These are phyloP conservation scores for Sphagnurus paluster DNA, from an alignment of 1,284 basidiomycete genomes.

Conservation along the genomic window DNA sequence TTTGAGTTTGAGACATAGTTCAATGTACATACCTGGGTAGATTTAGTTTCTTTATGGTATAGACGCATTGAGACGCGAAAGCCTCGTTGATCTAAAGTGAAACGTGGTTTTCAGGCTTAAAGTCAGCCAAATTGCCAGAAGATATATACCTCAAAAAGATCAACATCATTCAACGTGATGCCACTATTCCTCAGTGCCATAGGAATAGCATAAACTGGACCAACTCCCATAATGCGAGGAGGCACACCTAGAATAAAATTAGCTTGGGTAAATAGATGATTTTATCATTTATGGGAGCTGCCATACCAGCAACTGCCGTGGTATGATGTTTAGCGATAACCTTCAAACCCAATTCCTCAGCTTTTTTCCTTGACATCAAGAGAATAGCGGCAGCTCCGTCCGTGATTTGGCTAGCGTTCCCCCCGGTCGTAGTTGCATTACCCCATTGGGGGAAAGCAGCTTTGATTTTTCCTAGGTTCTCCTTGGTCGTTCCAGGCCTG, in stretches of 20 bases:
- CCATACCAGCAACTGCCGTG: constrained; percentile 69
- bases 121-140: not conserved
- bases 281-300: no score
- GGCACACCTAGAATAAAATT: constrained; percentile 48
- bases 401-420: constrained; percentile 86
- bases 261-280: constrained; percentile 10
- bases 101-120: not conserved
- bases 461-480: constrained; percentile 66
- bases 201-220: constrained; percentile 73
- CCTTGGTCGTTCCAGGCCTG: constrained; percentile 74
- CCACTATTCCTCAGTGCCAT: constrained; percentile 65
- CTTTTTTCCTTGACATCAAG: constrained; percentile 85
- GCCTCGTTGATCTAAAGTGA: constrained; percentile 84
- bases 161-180: constrained; percentile 70
- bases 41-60: constrained; percentile 73
- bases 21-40: constrained; percentile 42
- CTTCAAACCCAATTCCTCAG: constrained; percentile 73
- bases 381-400: constrained; percentile 87
- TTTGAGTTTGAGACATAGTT: not conserved
- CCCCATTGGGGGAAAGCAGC: constrained; percentile 91
- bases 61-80: constrained; percentile 87
- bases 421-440: constrained; percentile 77
- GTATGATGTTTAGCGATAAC: constrained; percentile 81
- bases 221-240: constrained; percentile 86
- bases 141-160: constrained; percentile 70